Percentiles rank a stretch among this genome's conserved stretches.
phyloP scores from a whole-genome alignment of 371 early-diverging fungal species.

The Apophysomyces ossiformis region DNA sequence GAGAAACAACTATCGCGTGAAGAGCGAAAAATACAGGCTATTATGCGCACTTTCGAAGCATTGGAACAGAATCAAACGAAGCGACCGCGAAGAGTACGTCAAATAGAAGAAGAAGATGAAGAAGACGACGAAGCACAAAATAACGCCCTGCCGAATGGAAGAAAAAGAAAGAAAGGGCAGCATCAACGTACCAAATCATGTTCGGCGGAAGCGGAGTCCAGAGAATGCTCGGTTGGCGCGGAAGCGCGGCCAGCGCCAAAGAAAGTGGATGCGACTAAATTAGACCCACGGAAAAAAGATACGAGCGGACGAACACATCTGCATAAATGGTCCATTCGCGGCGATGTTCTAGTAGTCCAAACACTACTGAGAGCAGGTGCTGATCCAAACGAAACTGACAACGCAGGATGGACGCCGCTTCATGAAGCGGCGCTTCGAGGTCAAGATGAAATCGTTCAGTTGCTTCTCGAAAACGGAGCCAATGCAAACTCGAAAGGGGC shows the following conservation, averaged over 20 bases:
- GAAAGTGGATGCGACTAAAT: slow-evolving; percentile 28
- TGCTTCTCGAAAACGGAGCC: slow-evolving; percentile 75
- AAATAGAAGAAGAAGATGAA: slow-evolving; percentile 31
- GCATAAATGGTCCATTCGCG: slow-evolving; percentile 58
- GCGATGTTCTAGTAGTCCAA: slow-evolving; percentile 58
- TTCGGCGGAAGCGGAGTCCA: slow-evolving; percentile 21
- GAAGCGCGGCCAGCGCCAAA: slow-evolving; percentile 14
- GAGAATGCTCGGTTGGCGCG: slow-evolving; percentile 40
- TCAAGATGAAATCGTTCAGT: slow-evolving; percentile 58
- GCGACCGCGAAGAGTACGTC: slow-evolving; percentile 32
- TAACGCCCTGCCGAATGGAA: slow-evolving; percentile 5
- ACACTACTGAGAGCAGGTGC: slow-evolving; percentile 72
- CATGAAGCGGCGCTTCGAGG: slow-evolving; percentile 81
- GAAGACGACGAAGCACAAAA: slow-evolving; percentile 17
- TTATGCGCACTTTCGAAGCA: slow-evolving; percentile 57
- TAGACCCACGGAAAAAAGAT: slow-evolving; percentile 56
- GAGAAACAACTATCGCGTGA: slow-evolving; percentile 56
- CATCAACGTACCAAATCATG: slow-evolving; percentile 25
- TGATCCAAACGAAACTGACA: slow-evolving; percentile 71
- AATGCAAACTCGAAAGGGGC: slow-evolving; percentile 72
- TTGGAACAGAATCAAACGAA: slow-evolving; percentile 41
- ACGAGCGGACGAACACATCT: slow-evolving; percentile 62
- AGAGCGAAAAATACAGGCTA: slow-evolving; percentile 71
- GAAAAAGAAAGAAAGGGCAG: slow-evolving; percentile 14
- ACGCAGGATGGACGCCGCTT: slow-evolving; percentile 79